These are phyloP conservation scores for Mycena haematopus DNA, from an alignment of 768 basidiomycete genomes.

Conservation along the genomic window DNA sequence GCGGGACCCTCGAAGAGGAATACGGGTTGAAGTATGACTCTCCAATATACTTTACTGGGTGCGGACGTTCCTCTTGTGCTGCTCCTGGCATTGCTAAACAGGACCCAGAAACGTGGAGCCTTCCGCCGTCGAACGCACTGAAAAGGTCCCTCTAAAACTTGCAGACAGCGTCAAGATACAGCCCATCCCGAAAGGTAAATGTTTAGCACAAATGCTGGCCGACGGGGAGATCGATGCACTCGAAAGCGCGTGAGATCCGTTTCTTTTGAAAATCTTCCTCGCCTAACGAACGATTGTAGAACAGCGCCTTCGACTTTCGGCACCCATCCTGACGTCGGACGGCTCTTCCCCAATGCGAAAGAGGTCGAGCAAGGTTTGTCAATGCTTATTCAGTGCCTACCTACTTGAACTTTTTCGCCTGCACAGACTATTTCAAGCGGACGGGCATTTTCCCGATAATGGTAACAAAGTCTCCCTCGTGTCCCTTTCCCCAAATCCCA, in stretches of 20 bases:
- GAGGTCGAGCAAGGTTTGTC: conserved; percentile 22
- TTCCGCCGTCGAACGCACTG: conserved; percentile 24
- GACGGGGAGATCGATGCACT: conserved; percentile 31
- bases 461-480: conserved; percentile 3
- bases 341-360: conserved; percentile 26
- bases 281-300: conserved; percentile 2
- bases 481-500: not conserved
- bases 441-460: conserved; percentile 31
- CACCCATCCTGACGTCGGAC: conserved; percentile 25
- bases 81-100: not conserved
- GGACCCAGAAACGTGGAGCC: conserved; percentile 26
- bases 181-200: conserved; percentile 28
- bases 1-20: conserved; percentile 31
- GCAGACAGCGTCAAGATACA: conserved; percentile 28
- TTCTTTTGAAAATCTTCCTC: not conserved
- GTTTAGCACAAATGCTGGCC: conserved; percentile 30
- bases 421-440: conserved; percentile 28
- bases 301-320: conserved; percentile 30
- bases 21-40: conserved; percentile 27
- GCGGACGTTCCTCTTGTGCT: not conserved
- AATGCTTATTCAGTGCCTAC: not conserved
- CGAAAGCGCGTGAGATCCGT: conserved; percentile 27
- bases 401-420: not conserved
- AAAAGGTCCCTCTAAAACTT: conserved; percentile 29
- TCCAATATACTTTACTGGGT: conserved; percentile 24